Base-by-base conservation (phyloP, 108 stramenopile species). In the Fistulifera solaris region DNA sequence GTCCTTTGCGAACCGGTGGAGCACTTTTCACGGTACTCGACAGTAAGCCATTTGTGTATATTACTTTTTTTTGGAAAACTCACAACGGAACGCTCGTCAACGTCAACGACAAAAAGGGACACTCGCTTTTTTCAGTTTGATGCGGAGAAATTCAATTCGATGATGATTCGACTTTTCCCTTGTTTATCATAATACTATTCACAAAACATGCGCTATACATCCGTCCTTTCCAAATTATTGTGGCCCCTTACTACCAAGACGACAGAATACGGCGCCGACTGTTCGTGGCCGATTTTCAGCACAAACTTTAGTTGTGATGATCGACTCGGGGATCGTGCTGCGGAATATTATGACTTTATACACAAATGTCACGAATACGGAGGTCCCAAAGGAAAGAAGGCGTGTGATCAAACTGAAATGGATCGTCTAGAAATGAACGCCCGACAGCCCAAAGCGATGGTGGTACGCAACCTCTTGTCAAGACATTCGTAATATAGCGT, bases 221-320 rank as follows among this genome's bases (percentile, higher is more conserved):
- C 31, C 8, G 31, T 35, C 8, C 31, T 35, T 35, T 35, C 8
- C 31, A 35, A 35, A 6, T 35, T 35, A 8, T 8, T 35, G 31
- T 53, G 31, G 52, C 28, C 17, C 2, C 8, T 35, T 16, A 42
- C 24, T 38, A 38, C 48, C 43, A 22, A 28, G 28, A 50, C 31
- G 41, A 50, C 44, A 21, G 67, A 56, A 6, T 85, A 85, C 50
- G 87, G 87, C 11, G 68, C 75, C 4, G 83, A 89, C 45, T 77
- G 77, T 16, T 85, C 84, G 13, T 89, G 80, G 59, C 81, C 87
- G 5, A 76, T 89, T 11, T 82, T 84, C 44, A 48, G 73, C 53
- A 38, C 18, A 4, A 45, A 61, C 1, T 50, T 43, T 1, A 55
- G 60, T 17, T 68, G 75, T 45, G 78, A 76, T 40, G 62, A 79